A percentile compares a stretch with the other conserved stretches of the same genome.
Conservation (phyloP, 192 early-diverging fungal genomes). For the Coemansia sp. region DNA sequence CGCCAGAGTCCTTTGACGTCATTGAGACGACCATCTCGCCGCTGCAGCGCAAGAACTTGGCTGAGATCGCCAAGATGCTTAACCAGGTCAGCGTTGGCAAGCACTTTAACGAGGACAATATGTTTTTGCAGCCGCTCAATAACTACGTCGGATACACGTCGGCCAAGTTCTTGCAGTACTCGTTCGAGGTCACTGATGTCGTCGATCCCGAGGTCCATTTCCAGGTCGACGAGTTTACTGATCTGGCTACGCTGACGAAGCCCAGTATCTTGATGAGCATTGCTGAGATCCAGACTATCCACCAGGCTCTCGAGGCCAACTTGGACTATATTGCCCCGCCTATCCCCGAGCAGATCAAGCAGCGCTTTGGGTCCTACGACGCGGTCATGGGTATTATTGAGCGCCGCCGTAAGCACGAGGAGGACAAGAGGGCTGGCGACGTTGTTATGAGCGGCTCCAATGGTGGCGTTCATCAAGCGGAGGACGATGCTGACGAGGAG, state of each 20-base stretch:
- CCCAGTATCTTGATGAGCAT: constrained; percentile 89
- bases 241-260: constrained; percentile 75
- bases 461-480: background rate
- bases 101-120: constrained; percentile 70
- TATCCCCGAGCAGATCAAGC: constrained; percentile 56
- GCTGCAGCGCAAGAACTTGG: constrained; percentile 94
- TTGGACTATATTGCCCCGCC: constrained; percentile 72
- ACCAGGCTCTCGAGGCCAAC: constrained; percentile 78
- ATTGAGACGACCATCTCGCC: constrained; percentile 83
- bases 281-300: constrained; percentile 89
- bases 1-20: constrained; percentile 96
- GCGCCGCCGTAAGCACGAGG: constrained; percentile 48
- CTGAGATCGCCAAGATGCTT: constrained; percentile 92
- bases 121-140: constrained; percentile 74
- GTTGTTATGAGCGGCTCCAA: background rate
- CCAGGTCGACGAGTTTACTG: constrained; percentile 87
- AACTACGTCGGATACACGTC: constrained; percentile 78
- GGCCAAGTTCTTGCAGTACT: constrained; percentile 79
- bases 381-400: constrained; percentile 55
- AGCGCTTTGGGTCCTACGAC: constrained; percentile 55
- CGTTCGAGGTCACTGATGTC: constrained; percentile 86
- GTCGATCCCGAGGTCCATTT: constrained; percentile 86
- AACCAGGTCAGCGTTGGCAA: constrained; percentile 94
- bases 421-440: constrained; percentile 21
- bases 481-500: constrained; percentile 43